Conservation (phyloP, 768 basidiomycete species). For the Tylopilus rubrobrunneus region DNA sequence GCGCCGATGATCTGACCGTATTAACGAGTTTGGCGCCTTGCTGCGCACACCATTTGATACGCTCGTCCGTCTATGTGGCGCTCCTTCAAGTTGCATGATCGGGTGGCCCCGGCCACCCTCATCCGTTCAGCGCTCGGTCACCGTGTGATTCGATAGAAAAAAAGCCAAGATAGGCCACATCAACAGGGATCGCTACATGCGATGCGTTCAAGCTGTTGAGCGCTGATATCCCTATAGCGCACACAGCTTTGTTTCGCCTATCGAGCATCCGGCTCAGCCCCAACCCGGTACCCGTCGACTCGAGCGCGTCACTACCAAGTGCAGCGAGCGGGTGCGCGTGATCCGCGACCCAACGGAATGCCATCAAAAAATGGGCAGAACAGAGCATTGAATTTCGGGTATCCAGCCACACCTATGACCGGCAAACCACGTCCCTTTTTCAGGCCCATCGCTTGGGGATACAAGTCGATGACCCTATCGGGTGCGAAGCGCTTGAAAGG, state of each 20-base stretch:
- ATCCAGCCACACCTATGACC: background rate
- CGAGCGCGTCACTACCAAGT: no score
- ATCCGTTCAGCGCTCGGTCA: background rate
- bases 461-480: background rate
- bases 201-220: background rate
- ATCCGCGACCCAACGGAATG: background rate
- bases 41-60: background rate
- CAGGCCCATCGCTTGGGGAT: background rate
- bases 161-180: background rate
- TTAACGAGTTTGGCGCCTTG: background rate
- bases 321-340: background rate
- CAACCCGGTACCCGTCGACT: background rate
- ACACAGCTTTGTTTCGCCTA: background rate
- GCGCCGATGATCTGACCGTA: background rate
- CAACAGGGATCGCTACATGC: background rate
- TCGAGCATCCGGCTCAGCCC: background rate
- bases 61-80: background rate
- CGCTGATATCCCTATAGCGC: background rate
- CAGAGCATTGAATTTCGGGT: background rate
- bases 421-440: background rate
- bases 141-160: background rate
- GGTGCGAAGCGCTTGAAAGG: background rate
- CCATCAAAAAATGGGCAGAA: background rate
- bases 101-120: background rate
- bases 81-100: conserved; percentile 3